Evolutionary conservation across 31 red algal species (phyloP).

Genomic region (Odonthalia washingtoniensis): DNA sequence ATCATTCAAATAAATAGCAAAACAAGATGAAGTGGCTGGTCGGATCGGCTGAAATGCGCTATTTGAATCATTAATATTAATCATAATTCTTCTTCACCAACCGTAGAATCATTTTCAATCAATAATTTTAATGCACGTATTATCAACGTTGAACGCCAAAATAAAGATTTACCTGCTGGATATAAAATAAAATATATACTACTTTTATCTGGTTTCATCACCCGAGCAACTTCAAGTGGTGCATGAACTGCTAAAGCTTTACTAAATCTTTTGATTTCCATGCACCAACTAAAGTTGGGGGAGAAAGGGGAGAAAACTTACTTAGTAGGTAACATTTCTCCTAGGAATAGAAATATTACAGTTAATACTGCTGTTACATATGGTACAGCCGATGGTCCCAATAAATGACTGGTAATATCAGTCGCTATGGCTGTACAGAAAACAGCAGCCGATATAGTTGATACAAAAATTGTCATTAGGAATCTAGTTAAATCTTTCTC

Average conservation of each 20-base stretch:
- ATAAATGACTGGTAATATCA: conserved; percentile 84
- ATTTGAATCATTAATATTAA: conserved; percentile 90
- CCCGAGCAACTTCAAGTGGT: conserved; percentile 82
- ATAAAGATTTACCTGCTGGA: conserved; percentile 86
- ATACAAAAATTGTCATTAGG: conserved; percentile 97
- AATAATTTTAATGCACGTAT: conserved; percentile 75
- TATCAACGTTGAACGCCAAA: conserved; percentile 69
- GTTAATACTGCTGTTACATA: conserved; percentile 92
- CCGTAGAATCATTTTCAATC: conserved; percentile 73
- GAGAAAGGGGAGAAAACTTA: too few relatives aligned
- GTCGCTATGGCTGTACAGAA: conserved; percentile 98
- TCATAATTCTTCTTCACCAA: conserved; percentile 90
- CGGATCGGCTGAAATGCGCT: too few relatives aligned
- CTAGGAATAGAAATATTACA: conserved; percentile 97
- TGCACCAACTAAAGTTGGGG: too few relatives aligned
- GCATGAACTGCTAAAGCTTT: conserved; percentile 96
- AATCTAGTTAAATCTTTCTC: conserved; percentile 95
- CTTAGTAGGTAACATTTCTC: conserved; percentile 99
- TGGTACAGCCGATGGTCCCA: conserved; percentile 82
- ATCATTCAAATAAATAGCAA: too few relatives aligned
- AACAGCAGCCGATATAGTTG: conserved; percentile 87
- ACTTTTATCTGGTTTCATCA: conserved; percentile 81
- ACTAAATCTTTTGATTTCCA: too few relatives aligned
- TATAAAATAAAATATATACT: conserved; percentile 91
- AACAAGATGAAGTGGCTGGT: too few relatives aligned